A percentile compares a stretch with the other conserved stretches of the same genome.
Evolutionary conservation across 768 basidiomycete species (phyloP).

Genomic region (Sutorius australiensis): DNA sequence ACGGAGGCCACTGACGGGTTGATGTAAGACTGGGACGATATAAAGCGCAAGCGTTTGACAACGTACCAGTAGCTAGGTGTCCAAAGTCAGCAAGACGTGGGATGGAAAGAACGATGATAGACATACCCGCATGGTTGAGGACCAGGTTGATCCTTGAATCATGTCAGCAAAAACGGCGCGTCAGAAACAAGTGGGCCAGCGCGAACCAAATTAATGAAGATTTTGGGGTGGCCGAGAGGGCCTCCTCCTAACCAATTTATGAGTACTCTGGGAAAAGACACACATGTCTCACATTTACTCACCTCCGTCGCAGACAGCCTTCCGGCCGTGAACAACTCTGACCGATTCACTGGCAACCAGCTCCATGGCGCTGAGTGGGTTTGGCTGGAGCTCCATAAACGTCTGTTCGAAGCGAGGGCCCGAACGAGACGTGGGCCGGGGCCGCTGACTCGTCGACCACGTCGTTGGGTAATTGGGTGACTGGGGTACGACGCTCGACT

Average conservation of each 20-base stretch:
- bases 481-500: conserved; percentile 50
- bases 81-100: conserved; percentile 3
- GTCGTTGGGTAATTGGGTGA: conserved; percentile 78
- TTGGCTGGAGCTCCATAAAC: conserved; percentile 80
- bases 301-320: conserved; percentile 96
- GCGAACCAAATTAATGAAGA: conserved; percentile 91
- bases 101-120: conserved; percentile 15
- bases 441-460: conserved; percentile 83
- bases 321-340: conserved; percentile 73
- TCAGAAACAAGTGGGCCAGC: background rate
- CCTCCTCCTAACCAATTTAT: conserved; percentile 66
- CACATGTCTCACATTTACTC: conserved; percentile 30
- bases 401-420: conserved; percentile 94
- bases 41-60: background rate
- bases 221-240: conserved; percentile 92
- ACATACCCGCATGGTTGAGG: conserved; percentile 86
- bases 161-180: conserved; percentile 5
- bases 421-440: conserved; percentile 55
- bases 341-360: conserved; percentile 85
- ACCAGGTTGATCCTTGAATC: conserved; percentile 75
- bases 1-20: conserved; percentile 66
- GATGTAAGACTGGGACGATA: background rate
- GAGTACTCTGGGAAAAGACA: conserved; percentile 8
- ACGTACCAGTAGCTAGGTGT: conserved; percentile 47
- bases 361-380: conserved; percentile 87